Evolutionary conservation across 2,329 filamentous ascomycete species (phyloP).

Genomic region (Chaetomiaceae sp.): DNA sequence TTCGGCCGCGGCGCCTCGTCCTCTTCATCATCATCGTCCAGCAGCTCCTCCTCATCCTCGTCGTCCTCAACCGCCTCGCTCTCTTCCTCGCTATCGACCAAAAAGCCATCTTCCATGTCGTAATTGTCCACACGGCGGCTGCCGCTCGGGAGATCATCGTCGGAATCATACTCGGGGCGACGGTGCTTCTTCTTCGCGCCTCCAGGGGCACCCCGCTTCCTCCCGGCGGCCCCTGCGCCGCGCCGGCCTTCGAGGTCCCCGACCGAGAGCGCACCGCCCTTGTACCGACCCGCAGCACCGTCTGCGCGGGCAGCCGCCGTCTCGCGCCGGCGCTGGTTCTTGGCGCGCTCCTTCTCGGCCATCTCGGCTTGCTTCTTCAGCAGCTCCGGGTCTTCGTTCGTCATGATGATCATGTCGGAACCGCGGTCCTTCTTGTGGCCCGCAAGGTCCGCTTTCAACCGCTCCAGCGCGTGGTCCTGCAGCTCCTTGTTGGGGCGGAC

Average conservation of each 20-base stretch:
- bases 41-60: constrained; percentile 56
- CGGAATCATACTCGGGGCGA: constrained; percentile 67
- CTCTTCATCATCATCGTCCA: constrained; percentile 50
- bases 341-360: constrained; percentile 68
- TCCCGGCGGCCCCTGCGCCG: constrained; percentile 35
- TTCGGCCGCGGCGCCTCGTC: constrained; percentile 43
- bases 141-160: constrained; percentile 63
- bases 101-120: constrained; percentile 73
- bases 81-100: constrained; percentile 71
- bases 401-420: constrained; percentile 63
- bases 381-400: constrained; percentile 69
- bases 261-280: constrained; percentile 55
- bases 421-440: constrained; percentile 53
- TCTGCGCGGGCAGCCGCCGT: constrained; percentile 62
- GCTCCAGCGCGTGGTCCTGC: constrained; percentile 66
- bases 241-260: constrained; percentile 64
- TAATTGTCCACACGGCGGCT: constrained; percentile 66
- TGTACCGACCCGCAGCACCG: constrained; percentile 43
- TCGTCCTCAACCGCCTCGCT: constrained; percentile 54
- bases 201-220: constrained; percentile 50
- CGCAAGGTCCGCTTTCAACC: constrained; percentile 62
- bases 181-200: constrained; percentile 48
- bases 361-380: constrained; percentile 68
- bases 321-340: constrained; percentile 61
- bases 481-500: constrained; percentile 63